phyloP scores from a whole-genome alignment of 1,284 basidiomycete genomes.

The Pseudozyma flocculosa region DNA sequence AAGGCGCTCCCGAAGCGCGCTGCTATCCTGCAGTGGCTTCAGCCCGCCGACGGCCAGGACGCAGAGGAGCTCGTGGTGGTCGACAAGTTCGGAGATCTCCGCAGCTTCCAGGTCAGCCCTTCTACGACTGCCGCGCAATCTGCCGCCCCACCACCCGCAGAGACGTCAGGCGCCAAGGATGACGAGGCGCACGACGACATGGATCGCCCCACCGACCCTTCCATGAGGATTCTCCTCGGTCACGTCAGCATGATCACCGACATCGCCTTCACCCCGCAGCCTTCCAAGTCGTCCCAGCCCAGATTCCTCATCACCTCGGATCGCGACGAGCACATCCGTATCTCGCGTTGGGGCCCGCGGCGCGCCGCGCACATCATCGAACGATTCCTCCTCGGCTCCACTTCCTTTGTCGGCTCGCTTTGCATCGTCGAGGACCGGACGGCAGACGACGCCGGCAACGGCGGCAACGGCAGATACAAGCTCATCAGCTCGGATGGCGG shows the following conservation, averaged over 20 bases:
- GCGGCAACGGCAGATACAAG: constrained; percentile 9
- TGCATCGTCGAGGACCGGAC: constrained; percentile 9
- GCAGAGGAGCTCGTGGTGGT: constrained; percentile 43
- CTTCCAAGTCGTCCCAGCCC: constrained; percentile 10
- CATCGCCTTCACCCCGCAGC: constrained; percentile 33
- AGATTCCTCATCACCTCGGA: constrained; percentile 44
- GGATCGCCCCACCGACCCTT: constrained; percentile 27
- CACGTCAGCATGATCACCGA: constrained; percentile 53
- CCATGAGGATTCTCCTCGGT: constrained; percentile 41
- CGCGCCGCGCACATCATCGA: constrained; percentile 45
- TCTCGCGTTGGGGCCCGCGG: constrained; percentile 50
- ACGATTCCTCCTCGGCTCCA: constrained; percentile 45
- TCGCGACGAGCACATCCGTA: constrained; percentile 56
- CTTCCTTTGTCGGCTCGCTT: constrained; percentile 42
- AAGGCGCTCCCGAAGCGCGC: constrained; percentile 50
- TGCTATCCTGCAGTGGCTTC: constrained; percentile 41
- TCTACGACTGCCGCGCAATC: background rate
- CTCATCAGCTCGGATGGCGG: constrained; percentile 48
- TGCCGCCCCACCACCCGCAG: background rate
- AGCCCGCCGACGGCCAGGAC: constrained; percentile 5
- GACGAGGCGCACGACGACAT: constrained; percentile 32
- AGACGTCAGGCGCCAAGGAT: constrained; percentile 2
- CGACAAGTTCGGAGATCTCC: constrained; percentile 51
- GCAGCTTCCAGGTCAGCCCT: constrained; percentile 31
- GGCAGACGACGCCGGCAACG: background rate